Base-by-base conservation (phyloP, 805 yeast species). In the Yarrowia sp. region DNA sequence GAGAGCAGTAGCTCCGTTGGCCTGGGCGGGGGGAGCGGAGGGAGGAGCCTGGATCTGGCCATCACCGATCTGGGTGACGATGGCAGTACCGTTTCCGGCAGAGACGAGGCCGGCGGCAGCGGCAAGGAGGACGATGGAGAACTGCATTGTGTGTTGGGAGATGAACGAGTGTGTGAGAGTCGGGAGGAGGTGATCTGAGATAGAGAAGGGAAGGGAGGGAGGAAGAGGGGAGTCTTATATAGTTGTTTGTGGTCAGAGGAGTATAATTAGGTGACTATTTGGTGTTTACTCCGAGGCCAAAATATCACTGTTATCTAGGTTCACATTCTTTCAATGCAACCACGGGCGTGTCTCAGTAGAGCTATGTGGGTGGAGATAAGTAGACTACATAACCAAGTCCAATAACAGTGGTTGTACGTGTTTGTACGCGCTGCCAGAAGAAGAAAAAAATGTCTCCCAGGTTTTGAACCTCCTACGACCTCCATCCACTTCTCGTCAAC, bases 1-100 rank as follows among this genome's bases (percentile, higher is more conserved):
- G 32, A 58, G 51, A 33, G 51, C 21, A 22, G 41, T 40, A 21
- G 51, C 63, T 21, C 51, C 49, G 63, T 58, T 58, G 40, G 63
- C 63, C 63, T 41, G 63, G 28, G 26, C 49, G 12, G 63, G 63
- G 22, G 58, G 30, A 14, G 56, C 28, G 5, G 63, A 32, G 12
- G 63, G 51, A 11, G 49, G 49, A 24, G 51, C 40, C 51, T 58
- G 49, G 51, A 58, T 58, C 63, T 58, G 63, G 32, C 58, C 58
- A 33, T 51, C 58, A 9, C 58, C 41, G 11, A 51, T 51, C 41
- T 51, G 58, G 30, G 58, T 51, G 58, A 51, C 58, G 30, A 51
- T 28, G 14, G 40, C 58, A 12, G 58, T 51, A 32, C 41, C 58
- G 58, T 51, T 51, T 2, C 26, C 58, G n/a, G 58, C 58, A 17